phyloP scores from a whole-genome alignment of 805 yeast species.

The Saccharomyces paradoxus region DNA sequence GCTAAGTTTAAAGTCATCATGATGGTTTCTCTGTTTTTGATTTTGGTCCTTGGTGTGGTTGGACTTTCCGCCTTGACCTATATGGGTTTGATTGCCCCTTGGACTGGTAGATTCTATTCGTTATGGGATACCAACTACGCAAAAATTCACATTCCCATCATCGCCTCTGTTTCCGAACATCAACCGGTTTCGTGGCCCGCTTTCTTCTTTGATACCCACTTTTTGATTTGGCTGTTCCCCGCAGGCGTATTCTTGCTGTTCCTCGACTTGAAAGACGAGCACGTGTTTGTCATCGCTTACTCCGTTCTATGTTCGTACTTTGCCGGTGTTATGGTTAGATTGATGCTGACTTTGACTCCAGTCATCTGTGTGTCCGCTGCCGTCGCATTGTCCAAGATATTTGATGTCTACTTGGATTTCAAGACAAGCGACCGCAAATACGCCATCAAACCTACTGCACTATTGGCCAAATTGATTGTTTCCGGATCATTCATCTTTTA shows the following conservation, averaged over 20 bases:
- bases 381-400: constrained; percentile 73
- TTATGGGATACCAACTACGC: constrained; percentile 98
- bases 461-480: constrained; percentile 55
- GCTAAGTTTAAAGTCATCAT: constrained; percentile 65
- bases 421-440: constrained; percentile 20
- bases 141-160: constrained; percentile 94
- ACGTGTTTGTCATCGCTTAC: constrained; percentile 85
- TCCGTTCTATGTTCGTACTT: constrained; percentile 91
- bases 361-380: constrained; percentile 91
- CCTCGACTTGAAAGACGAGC: constrained; percentile 85
- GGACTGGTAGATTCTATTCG: constrained; percentile 99
- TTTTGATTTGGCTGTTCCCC: constrained; percentile 96
- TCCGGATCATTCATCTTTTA: constrained; percentile 62
- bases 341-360: constrained; percentile 95
- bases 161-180: constrained; percentile 97
- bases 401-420: constrained; percentile 73
- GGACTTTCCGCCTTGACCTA: constrained; percentile 77
- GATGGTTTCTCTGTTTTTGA: constrained; percentile 47
- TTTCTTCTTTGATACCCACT: constrained; percentile 86
- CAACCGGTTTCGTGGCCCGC: constrained; percentile 99
- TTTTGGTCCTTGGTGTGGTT: constrained; percentile 55
- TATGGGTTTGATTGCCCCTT: constrained; percentile 92
- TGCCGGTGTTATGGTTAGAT: constrained; percentile 98
- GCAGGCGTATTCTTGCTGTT: constrained; percentile 89
- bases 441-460: constrained; percentile 23